Base-by-base conservation (phyloP, 2,329 filamentous ascomycete genomes). In the Diplodia mutila region DNA sequence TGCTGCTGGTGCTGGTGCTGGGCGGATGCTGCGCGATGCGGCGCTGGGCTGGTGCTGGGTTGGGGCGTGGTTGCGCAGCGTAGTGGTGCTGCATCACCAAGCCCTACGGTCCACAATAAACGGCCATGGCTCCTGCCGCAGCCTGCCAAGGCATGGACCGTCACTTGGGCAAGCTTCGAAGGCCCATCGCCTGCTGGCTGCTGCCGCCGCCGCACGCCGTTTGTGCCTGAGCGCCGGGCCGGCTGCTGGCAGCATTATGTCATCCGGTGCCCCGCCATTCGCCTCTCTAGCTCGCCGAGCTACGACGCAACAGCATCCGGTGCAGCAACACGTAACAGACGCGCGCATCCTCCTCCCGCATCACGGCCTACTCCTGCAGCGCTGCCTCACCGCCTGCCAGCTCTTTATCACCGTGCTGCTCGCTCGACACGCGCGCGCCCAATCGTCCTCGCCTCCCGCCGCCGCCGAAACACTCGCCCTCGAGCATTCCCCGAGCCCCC, bases 401-500 rank as follows among this genome's bases (percentile, higher is more conserved):
- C 32, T 18, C 49, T 48, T 48, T 61, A 67, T 63, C 65, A 52
- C 27, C 34, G 37, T 23, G 34, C 48, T 42, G 37, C 21, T 52
- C 59, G 29, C 42, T 27, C 37, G 18, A n/a, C 42, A n/a, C 48
- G 23, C 61, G 57, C 46, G 37, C 23, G 27, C 42, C 42, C 27
- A 14, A 21, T n/a, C 66, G 23, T 12, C 39, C 39, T 55, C 51
- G 59, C 66, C 57, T 64, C 49, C 27, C 59, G 32, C 49, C 59
- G 42, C 23, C 23, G 46, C 66, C 65, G 65, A 67, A 57, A 67
- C 65, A 49, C 32, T 51, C 55, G 65, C 65, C 23, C 61, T 55
- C 66, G 34, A 67, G 51, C 55, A 42, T 68, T 54, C 61, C 52
- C 59, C 32, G 53, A 65, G 42, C 61, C 52, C 63, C 46, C 42